These are phyloP conservation scores for Nyctanthes arbortristis DNA, from an alignment of 257 asterid species.

Conservation along the genomic window DNA sequence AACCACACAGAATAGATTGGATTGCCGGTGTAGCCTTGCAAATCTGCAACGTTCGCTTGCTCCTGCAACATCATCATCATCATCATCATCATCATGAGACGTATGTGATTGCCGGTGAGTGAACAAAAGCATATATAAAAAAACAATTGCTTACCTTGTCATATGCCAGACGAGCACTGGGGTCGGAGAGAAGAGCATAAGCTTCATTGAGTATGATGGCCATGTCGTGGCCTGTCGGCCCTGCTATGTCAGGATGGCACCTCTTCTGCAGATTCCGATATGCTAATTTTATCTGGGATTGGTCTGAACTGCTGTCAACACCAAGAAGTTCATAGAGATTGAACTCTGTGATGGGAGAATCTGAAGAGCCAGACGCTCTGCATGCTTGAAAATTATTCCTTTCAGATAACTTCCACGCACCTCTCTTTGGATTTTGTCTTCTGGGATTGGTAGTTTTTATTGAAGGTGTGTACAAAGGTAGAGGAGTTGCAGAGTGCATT, in stretches of 20 bases:
- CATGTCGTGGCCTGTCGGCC: constrained; percentile 87
- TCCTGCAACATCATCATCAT: constrained; percentile 59
- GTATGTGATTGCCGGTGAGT: neutral
- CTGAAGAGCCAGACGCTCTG: constrained; percentile 34
- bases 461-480: constrained; percentile 40
- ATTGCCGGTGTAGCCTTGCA: constrained; percentile 81
- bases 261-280: constrained; percentile 81
- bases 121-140: neutral
- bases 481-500: constrained; percentile 50
- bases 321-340: constrained; percentile 91
- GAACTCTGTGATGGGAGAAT: constrained; percentile 54
- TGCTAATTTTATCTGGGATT: constrained; percentile 65
- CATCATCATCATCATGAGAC: too few species aligned
- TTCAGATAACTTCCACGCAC: constrained; percentile 17
- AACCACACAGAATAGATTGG: constrained; percentile 80
- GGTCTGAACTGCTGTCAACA: constrained; percentile 59
- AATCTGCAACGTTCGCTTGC: constrained; percentile 70
- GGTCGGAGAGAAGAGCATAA: constrained; percentile 79
- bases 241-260: constrained; percentile 95
- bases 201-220: constrained; percentile 91
- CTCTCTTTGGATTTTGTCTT: constrained; percentile 20
- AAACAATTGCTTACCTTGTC: constrained; percentile 53
- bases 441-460: constrained; percentile 24
- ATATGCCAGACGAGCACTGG: constrained; percentile 62
- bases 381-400: constrained; percentile 30